These are phyloP conservation scores for Metroxylon sagu DNA, from an alignment of 176 grass and related monocot species.

Conservation along the genomic window DNA sequence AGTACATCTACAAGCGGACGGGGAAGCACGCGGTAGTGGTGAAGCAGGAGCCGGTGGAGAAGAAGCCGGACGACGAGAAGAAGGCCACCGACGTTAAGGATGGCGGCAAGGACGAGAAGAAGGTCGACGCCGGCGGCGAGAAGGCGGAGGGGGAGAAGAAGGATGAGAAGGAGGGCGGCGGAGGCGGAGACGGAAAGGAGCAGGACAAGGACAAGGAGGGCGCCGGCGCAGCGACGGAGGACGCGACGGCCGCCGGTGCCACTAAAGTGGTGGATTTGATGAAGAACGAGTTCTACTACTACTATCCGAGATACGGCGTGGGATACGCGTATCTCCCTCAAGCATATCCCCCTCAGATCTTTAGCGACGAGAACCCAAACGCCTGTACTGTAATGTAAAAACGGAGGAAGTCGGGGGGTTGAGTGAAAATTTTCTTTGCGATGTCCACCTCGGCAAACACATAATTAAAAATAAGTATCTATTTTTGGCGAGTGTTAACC, in stretches of 20 bases:
- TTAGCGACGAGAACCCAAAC: conserved; percentile 14
- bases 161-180: conserved; percentile 11
- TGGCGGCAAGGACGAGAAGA: conserved; percentile 35
- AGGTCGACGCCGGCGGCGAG: conserved; percentile 14
- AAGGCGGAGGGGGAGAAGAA: conserved; percentile 37
- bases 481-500: no score
- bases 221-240: not conserved
- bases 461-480: no score
- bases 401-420: no score
- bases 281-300: conserved; percentile 13
- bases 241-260: not conserved
- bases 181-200: not conserved
- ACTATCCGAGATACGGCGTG: conserved; percentile 7
- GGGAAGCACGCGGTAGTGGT: conserved; percentile 74
- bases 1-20: conserved; percentile 75
- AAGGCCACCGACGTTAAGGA: conserved; percentile 9
- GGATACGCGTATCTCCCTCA: not conserved
- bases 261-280: conserved; percentile 12
- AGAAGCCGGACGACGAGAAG: conserved; percentile 14
- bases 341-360: not conserved
- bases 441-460: no score
- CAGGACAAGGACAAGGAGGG: not conserved
- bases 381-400: conserved; percentile 9
- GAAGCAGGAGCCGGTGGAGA: conserved; percentile 42
- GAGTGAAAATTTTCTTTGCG: no score